These are phyloP conservation scores for Cryphonectria radicalis DNA, from an alignment of 2,329 filamentous ascomycete genomes.

Conservation along the genomic window DNA sequence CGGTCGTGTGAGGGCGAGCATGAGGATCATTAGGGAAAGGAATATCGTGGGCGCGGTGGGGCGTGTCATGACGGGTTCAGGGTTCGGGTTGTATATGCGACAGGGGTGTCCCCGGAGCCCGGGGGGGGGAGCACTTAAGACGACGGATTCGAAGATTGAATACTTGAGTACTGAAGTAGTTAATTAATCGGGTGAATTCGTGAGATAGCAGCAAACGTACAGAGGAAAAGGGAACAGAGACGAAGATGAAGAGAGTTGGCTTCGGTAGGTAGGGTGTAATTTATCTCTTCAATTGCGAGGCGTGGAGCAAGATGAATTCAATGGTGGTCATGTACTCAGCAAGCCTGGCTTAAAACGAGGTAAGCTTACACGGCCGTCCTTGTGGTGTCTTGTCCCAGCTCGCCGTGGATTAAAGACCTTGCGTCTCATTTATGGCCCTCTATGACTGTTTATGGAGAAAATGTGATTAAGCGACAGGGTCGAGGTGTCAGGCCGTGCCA, in stretches of 20 bases:
- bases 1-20: background rate
- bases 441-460: background rate
- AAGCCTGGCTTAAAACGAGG: background rate
- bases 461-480: background rate
- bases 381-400: background rate
- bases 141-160: background rate
- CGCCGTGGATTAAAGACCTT: no score
- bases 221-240: background rate
- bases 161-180: no score
- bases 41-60: background rate
- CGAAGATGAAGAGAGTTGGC: background rate
- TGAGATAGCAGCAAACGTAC: background rate
- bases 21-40: background rate
- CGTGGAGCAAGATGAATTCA: background rate
- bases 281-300: background rate
- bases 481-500: background rate
- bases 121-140: background rate
- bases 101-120: no score
- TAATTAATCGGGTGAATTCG: background rate
- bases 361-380: background rate
- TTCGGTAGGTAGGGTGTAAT: background rate
- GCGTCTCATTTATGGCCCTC: background rate
- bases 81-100: background rate
- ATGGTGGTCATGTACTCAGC: background rate
- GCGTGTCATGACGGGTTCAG: background rate